Conservation (phyloP, 2,329 filamentous ascomycete genomes). For the Knoxdaviesia capensis region DNA sequence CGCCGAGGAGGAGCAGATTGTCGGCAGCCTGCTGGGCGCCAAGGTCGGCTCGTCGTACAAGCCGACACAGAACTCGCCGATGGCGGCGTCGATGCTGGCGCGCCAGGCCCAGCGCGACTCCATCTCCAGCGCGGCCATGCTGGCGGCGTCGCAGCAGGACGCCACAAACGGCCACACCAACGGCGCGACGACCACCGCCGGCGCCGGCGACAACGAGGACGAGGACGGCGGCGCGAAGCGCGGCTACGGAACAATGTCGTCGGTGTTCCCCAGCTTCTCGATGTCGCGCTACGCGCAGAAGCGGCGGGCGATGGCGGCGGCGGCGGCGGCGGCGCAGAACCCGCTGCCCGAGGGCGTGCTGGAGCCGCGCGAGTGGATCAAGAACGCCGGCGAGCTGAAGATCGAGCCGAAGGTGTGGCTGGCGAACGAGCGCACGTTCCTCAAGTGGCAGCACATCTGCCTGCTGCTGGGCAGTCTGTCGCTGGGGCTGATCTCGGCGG, state of each 20-base stretch:
- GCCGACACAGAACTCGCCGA: constrained; percentile 42
- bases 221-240: constrained; percentile 11
- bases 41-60: constrained; percentile 31
- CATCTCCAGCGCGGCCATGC: constrained; percentile 17
- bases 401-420: constrained; percentile 98
- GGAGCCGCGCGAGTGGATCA: constrained; percentile 74
- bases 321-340: constrained; percentile 13
- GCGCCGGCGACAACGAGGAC: constrained; percentile 11
- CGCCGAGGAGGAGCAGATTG: constrained; percentile 71
- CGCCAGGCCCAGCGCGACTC: constrained; percentile 8
- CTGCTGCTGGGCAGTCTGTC: constrained; percentile 72
- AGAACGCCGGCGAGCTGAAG: constrained; percentile 77
- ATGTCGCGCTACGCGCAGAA: constrained; percentile 53
- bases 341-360: constrained; percentile 70
- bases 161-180: constrained; percentile 12
- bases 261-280: constrained; percentile 66
- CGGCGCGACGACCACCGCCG: constrained; percentile 5
- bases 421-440: constrained; percentile 91
- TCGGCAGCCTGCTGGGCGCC: constrained; percentile 66
- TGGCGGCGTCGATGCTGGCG: constrained; percentile 40
- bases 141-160: constrained; percentile 10
- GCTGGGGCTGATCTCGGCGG: constrained; percentile 74
- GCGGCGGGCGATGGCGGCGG: constrained; percentile 19
- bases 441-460: constrained; percentile 96
- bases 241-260: constrained; percentile 38